These are phyloP conservation scores for Trametes sp. DNA, from an alignment of 1,284 basidiomycete genomes.

Conservation along the genomic window DNA sequence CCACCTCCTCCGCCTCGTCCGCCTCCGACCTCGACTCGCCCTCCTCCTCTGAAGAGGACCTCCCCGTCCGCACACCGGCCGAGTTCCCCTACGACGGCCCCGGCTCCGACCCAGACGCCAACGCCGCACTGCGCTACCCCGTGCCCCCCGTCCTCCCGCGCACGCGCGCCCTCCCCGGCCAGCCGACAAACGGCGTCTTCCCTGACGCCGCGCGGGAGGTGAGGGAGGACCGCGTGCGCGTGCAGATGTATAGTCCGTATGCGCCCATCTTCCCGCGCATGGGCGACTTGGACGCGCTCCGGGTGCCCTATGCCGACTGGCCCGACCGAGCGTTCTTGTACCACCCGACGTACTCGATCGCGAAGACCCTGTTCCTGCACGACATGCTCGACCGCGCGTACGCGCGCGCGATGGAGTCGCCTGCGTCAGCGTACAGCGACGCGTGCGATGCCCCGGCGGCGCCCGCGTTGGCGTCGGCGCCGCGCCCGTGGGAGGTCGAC, in stretches of 20 bases:
- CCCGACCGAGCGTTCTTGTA: constrained; percentile 65
- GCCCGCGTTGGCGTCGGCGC: background rate
- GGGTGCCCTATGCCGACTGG: constrained; percentile 60
- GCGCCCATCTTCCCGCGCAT: constrained; percentile 65
- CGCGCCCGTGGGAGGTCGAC: constrained; percentile 28
- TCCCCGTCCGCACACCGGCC: too few relatives aligned
- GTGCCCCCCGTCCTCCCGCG: constrained; percentile 15
- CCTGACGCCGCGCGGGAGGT: background rate
- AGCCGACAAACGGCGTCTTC: constrained; percentile 8
- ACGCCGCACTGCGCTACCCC: constrained; percentile 11
- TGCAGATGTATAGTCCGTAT: constrained; percentile 31
- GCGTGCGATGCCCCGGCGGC: too few relatives aligned
- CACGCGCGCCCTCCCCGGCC: constrained; percentile 14
- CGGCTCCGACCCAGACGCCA: background rate
- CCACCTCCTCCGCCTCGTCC: constrained; percentile 11
- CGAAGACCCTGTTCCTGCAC: constrained; percentile 66
- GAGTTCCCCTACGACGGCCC: constrained; percentile 7
- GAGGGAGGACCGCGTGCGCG: constrained; percentile 3
- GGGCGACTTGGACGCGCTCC: constrained; percentile 65
- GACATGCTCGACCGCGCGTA: constrained; percentile 51
- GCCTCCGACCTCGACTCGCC: constrained; percentile 14
- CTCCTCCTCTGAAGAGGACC: constrained; percentile 7
- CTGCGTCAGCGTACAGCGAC: background rate
- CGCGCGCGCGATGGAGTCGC: background rate
- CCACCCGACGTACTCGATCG: constrained; percentile 68